Conservation (phyloP, 2,329 filamentous ascomycete species). For the Fusarium algeriense region DNA sequence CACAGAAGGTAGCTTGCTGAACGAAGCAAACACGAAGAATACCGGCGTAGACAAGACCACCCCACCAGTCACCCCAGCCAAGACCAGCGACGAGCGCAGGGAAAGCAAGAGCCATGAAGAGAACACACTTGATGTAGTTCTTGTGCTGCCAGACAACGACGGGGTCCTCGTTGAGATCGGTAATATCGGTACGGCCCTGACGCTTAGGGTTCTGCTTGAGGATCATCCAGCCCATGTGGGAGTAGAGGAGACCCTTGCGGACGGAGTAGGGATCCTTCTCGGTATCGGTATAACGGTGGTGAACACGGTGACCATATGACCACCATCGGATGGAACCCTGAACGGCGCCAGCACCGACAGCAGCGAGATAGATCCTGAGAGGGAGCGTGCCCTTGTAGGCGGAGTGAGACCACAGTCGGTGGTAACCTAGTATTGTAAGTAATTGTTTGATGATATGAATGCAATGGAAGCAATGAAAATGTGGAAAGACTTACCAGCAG, state of each 20-base stretch:
- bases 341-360: conserved; percentile 84
- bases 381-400: conserved; percentile 83
- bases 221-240: conserved; percentile 86
- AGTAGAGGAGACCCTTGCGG: conserved; percentile 87
- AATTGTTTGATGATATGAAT: background rate
- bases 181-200: conserved; percentile 88
- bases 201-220: conserved; percentile 94
- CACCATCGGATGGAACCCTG: conserved; percentile 91
- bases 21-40: conserved; percentile 91
- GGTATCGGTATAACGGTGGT: conserved; percentile 93
- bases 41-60: conserved; percentile 86
- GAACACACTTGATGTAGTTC: conserved; percentile 84
- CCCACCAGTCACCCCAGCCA: conserved; percentile 83
- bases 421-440: conserved; percentile 49
- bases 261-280: conserved; percentile 94
- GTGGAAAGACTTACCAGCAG: conserved; percentile 68
- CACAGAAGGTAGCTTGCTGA: conserved; percentile 92
- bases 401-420: conserved; percentile 87
- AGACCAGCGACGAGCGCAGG: conserved; percentile 81
- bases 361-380: conserved; percentile 84
- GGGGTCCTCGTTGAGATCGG: conserved; percentile 86
- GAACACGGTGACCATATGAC: conserved; percentile 86
- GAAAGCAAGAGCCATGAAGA: conserved; percentile 81
- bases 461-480: background rate
- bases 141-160: conserved; percentile 90